Evolutionary conservation across 2,329 filamentous ascomycete genomes (phyloP).

Genomic region (Aureobasidium leucospermi): DNA sequence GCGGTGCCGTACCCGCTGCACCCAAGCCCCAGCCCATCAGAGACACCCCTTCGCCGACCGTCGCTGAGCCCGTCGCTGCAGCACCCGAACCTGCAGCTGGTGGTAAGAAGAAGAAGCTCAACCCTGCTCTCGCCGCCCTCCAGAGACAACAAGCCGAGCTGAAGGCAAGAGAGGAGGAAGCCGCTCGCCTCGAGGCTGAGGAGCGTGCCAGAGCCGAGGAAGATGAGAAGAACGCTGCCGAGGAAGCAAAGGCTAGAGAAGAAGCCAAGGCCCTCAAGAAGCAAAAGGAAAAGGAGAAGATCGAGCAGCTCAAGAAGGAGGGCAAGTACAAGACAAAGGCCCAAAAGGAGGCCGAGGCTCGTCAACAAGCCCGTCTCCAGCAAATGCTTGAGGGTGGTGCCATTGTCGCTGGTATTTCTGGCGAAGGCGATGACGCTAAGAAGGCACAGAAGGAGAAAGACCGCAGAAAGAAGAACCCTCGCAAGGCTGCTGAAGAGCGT

Average conservation of each 20-base stretch:
- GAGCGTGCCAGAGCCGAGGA: constrained; percentile 60
- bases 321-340: constrained; percentile 82
- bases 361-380: constrained; percentile 71
- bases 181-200: constrained; percentile 51
- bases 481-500: constrained; percentile 52
- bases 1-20: constrained; percentile 33
- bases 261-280: constrained; percentile 73
- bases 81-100: constrained; percentile 45
- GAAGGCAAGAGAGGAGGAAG: constrained; percentile 58
- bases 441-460: constrained; percentile 70
- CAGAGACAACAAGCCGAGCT: constrained; percentile 80
- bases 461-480: constrained; percentile 67
- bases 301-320: constrained; percentile 81
- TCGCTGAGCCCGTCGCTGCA: constrained; percentile 36
- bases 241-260: constrained; percentile 64
- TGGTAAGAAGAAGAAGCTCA: constrained; percentile 86
- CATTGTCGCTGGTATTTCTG: constrained; percentile 50
- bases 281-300: constrained; percentile 77
- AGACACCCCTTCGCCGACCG: constrained; percentile 4
- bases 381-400: constrained; percentile 77
- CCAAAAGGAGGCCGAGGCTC: constrained; percentile 73
- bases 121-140: constrained; percentile 61
- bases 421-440: constrained; percentile 59
- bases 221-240: constrained; percentile 55
- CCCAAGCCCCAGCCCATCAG: constrained; percentile 40